These are phyloP conservation scores for Marasmius oreades DNA, from an alignment of 1,284 basidiomycete genomes.

Conservation along the genomic window DNA sequence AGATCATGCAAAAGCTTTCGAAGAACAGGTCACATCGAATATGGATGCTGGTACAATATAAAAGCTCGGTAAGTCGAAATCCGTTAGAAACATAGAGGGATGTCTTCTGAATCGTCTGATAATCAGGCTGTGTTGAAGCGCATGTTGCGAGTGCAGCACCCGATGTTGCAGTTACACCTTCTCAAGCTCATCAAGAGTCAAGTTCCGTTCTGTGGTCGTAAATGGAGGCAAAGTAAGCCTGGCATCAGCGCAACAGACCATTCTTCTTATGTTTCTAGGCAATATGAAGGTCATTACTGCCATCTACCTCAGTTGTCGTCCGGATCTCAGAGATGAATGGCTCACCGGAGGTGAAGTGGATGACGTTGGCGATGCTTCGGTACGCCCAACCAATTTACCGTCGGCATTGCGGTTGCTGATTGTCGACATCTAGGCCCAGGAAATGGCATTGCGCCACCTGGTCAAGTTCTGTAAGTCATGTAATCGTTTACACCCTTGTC, in stretches of 20 bases:
- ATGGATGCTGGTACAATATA: slow-evolving; percentile 96
- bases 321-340: slow-evolving; percentile 98
- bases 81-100: no score
- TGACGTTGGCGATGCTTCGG: slow-evolving; percentile 81
- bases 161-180: slow-evolving; percentile 93
- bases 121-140: slow-evolving; percentile 89
- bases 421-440: slow-evolving; percentile 71
- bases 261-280: slow-evolving; percentile 43
- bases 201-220: slow-evolving; percentile 96
- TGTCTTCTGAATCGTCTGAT: slow-evolving; percentile 16
- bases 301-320: slow-evolving; percentile 96
- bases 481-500: neutral
- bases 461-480: slow-evolving; percentile 91
- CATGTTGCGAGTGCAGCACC: slow-evolving; percentile 90
- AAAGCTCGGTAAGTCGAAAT: slow-evolving; percentile 76
- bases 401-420: neutral
- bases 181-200: slow-evolving; percentile 98
- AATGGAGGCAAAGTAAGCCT: slow-evolving; percentile 91
- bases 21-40: slow-evolving; percentile 95
- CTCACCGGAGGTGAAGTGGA: slow-evolving; percentile 92
- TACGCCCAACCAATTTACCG: slow-evolving; percentile 24
- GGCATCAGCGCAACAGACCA: neutral
- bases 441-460: slow-evolving; percentile 91
- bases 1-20: slow-evolving; percentile 96
- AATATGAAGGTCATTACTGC: slow-evolving; percentile 99